Percentiles rank a stretch among this genome's conserved stretches.
These are phyloP conservation scores for Tolypocladium cylindrosporum DNA, from an alignment of 2,329 filamentous ascomycete species.

Conservation along the genomic window DNA sequence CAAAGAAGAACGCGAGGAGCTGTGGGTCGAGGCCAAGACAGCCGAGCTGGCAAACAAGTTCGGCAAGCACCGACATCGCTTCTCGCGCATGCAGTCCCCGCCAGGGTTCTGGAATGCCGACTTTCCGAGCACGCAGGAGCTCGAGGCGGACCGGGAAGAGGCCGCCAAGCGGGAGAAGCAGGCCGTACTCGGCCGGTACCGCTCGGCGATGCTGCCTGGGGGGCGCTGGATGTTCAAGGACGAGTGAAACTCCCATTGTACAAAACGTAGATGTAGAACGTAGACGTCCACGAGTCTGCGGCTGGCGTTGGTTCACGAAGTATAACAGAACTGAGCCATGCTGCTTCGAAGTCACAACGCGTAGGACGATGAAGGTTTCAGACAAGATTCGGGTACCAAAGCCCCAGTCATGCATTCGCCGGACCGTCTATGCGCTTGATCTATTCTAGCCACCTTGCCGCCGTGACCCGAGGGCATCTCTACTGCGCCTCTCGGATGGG, in stretches of 20 bases:
- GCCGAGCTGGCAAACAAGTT: slow-evolving; percentile 62
- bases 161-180: slow-evolving; percentile 54
- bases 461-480: background rate
- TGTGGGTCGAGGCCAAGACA: slow-evolving; percentile 68
- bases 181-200: slow-evolving; percentile 61
- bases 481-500: slow-evolving; percentile 2
- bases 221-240: slow-evolving; percentile 78
- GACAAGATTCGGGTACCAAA: background rate
- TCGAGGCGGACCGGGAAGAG: slow-evolving; percentile 52
- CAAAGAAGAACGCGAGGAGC: slow-evolving; percentile 48
- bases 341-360: background rate
- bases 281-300: background rate
- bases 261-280: background rate
- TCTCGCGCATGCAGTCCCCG: slow-evolving; percentile 61
- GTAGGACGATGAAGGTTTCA: background rate
- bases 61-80: slow-evolving; percentile 69
- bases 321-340: background rate
- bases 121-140: slow-evolving; percentile 81
- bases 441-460: background rate
- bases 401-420: background rate
- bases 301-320: background rate
- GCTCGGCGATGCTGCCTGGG: slow-evolving; percentile 68
- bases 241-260: slow-evolving; percentile 38
- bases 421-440: background rate
- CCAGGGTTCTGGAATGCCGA: slow-evolving; percentile 87